Percentiles rank a stretch among this genome's conserved stretches.
Evolutionary conservation across 345 rosid species (phyloP).

Genomic region (Arabidopsis arenosa): DNA sequence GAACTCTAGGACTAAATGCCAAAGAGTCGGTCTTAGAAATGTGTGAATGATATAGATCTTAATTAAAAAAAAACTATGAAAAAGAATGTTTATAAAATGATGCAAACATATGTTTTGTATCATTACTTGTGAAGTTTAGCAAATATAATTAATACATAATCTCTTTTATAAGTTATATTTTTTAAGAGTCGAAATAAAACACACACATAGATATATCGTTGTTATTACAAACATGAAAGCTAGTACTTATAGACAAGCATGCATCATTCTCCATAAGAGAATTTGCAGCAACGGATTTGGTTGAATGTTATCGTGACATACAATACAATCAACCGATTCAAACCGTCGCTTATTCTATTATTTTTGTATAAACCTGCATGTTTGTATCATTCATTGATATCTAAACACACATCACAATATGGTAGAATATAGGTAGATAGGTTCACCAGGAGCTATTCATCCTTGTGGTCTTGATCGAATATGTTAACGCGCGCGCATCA

Average conservation of each 20-base stretch:
- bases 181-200: too few relatives aligned
- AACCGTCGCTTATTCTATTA: neutral
- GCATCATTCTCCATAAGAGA: conserved; percentile 1
- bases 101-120: too few relatives aligned
- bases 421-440: neutral
- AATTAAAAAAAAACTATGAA: too few relatives aligned
- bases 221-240: neutral
- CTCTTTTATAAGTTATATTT: too few relatives aligned
- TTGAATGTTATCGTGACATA: conserved; percentile 10
- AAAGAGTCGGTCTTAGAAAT: too few relatives aligned
- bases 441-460: neutral
- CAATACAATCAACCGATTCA: neutral
- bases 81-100: too few relatives aligned
- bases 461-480: neutral
- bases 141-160: too few relatives aligned
- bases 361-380: conserved; percentile 1
- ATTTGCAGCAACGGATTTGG: conserved; percentile 4
- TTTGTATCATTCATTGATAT: neutral
- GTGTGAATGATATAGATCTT: too few relatives aligned
- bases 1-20: too few relatives aligned
- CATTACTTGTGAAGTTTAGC: too few relatives aligned
- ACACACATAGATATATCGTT: neutral
- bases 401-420: conserved; percentile 6
- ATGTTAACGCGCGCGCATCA: conserved; percentile 1
- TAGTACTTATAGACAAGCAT: neutral